Evolutionary conservation across 2,329 filamentous ascomycete genomes (phyloP).

Genomic region (Microcera coccophila): DNA sequence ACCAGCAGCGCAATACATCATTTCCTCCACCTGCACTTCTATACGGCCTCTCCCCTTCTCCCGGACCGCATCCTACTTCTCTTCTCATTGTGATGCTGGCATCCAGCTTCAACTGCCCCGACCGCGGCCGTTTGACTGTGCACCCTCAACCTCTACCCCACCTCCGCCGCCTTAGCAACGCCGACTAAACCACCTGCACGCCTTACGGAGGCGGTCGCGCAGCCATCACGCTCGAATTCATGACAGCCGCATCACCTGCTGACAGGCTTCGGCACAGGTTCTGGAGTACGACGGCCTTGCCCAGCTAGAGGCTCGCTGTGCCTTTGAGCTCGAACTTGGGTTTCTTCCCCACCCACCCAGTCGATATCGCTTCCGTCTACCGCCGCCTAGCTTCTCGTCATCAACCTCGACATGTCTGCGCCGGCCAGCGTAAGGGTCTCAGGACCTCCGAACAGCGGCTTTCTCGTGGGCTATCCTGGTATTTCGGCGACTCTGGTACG

Average conservation of each 20-base stretch:
- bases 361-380: slow-evolving; percentile 7
- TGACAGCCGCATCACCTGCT: slow-evolving; percentile 22
- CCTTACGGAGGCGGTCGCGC: slow-evolving; percentile 4
- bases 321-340: slow-evolving; percentile 6
- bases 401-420: slow-evolving; percentile 22
- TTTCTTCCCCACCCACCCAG: slow-evolving; percentile 16
- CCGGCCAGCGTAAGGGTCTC: slow-evolving; percentile 76
- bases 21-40: not conserved
- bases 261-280: slow-evolving; percentile 5
- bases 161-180: not conserved
- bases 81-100: not conserved
- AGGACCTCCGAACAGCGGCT: slow-evolving; percentile 94
- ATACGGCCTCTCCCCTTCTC: not conserved
- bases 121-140: not conserved
- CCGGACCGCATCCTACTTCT: not conserved
- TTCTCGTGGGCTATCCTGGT: slow-evolving; percentile 93
- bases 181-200: not conserved
- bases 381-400: slow-evolving; percentile 12
- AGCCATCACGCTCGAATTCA: slow-evolving; percentile 26
- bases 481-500: slow-evolving; percentile 95
- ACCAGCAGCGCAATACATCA: not conserved
- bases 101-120: not conserved
- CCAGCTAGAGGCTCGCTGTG: slow-evolving; percentile 11
- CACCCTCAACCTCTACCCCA: not conserved
- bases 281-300: slow-evolving; percentile 13